phyloP scores from a whole-genome alignment of 306 rosid species.

The Acacia crassicarpa region DNA sequence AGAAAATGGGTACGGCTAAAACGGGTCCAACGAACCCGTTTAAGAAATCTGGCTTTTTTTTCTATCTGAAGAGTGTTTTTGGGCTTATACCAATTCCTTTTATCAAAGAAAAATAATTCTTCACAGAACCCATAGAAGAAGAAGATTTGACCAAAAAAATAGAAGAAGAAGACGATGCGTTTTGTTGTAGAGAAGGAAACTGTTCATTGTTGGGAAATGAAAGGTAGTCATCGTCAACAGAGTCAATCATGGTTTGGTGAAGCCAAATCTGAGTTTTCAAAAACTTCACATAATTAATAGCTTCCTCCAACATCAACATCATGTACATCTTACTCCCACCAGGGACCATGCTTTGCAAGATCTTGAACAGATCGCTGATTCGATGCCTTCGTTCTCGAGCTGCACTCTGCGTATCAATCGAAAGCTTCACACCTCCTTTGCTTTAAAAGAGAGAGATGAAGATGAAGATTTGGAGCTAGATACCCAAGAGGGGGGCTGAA shows the following conservation, averaged over 20 bases:
- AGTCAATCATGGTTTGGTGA: conserved; percentile 73
- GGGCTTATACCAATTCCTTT: too few relatives aligned
- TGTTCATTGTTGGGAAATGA: background rate
- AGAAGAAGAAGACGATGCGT: background rate
- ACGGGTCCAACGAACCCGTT: too few relatives aligned
- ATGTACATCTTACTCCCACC: conserved; percentile 92
- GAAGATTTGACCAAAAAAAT: too few relatives aligned
- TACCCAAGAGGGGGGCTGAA: too few relatives aligned
- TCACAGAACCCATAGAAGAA: conserved; percentile 1
- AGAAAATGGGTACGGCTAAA: too few relatives aligned
- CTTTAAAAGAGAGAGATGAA: background rate
- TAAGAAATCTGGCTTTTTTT: too few relatives aligned
- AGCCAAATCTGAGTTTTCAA: conserved; percentile 80
- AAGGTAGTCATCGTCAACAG: conserved; percentile 31
- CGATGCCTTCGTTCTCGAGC: conserved; percentile 88
- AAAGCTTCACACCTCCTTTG: conserved; percentile 57
- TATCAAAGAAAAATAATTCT: background rate
- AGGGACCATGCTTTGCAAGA: conserved; percentile 84
- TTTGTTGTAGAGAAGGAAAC: conserved; percentile 15
- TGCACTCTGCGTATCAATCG: conserved; percentile 91
- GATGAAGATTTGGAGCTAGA: too few relatives aligned
- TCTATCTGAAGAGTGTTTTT: too few relatives aligned
- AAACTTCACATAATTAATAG: conserved; percentile 85
- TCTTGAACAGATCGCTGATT: conserved; percentile 89
- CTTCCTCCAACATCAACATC: conserved; percentile 83